phyloP scores from a whole-genome alignment of 805 yeast species.

The Spencermartinsiella europaea region DNA sequence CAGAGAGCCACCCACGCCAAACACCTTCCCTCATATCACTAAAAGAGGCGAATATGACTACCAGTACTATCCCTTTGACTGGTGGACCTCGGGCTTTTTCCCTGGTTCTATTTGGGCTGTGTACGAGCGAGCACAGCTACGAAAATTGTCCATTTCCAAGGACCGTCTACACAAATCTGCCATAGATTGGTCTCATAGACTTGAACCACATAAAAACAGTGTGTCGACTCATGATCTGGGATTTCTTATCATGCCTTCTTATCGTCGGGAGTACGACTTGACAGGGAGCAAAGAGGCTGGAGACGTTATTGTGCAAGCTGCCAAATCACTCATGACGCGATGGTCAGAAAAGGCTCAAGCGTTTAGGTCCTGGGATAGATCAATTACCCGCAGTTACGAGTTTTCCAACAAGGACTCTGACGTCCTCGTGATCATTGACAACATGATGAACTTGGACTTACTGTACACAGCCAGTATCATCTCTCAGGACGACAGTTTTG shows the following conservation, averaged over 20 bases:
- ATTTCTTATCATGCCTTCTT: too few relatives aligned
- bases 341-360: constrained; percentile 23
- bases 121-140: constrained; percentile 9
- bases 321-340: constrained; percentile 27
- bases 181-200: constrained; percentile 7
- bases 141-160: background rate
- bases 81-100: constrained; percentile 22
- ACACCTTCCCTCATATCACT: constrained; percentile 10
- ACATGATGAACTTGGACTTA: constrained; percentile 26
- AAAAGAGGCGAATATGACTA: constrained; percentile 8
- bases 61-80: constrained; percentile 12
- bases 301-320: constrained; percentile 25
- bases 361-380: constrained; percentile 30
- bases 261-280: constrained; percentile 26
- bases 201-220: constrained; percentile 16
- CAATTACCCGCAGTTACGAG: constrained; percentile 19
- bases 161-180: constrained; percentile 3
- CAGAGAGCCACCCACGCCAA: constrained; percentile 4
- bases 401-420: constrained; percentile 20
- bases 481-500: constrained; percentile 27
- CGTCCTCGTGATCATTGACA: constrained; percentile 30
- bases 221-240: constrained; percentile 32
- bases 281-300: constrained; percentile 20
- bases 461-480: constrained; percentile 27
- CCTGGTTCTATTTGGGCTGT: constrained; percentile 18